These are phyloP conservation scores for Ziziphus jujuba DNA, from an alignment of 306 rosid species.

Conservation along the genomic window DNA sequence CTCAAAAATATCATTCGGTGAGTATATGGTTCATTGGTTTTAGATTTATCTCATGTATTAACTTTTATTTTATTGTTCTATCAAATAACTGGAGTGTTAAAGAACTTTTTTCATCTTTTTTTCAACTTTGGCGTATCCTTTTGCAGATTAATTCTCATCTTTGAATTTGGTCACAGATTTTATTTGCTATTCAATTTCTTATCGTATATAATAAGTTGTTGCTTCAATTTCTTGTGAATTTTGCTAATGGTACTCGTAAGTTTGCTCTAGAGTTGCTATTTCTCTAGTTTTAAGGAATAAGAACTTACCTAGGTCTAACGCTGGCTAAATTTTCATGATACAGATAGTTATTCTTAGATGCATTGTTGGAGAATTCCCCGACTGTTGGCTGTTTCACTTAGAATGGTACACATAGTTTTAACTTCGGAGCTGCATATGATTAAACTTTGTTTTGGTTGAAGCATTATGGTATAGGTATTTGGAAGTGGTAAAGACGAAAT, in stretches of 20 bases:
- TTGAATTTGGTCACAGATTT: too few species aligned
- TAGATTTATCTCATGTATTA: too few species aligned
- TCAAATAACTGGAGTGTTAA: too few species aligned
- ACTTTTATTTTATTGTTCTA: too few species aligned
- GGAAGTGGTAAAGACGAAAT: neutral
- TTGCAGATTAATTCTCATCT: too few species aligned
- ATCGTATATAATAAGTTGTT: too few species aligned
- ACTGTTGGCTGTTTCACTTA: neutral
- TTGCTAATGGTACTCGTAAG: neutral
- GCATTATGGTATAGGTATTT: neutral
- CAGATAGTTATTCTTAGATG: conserved; percentile 23
- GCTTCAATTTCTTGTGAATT: neutral
- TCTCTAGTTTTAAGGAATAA: neutral
- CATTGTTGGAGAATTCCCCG: neutral
- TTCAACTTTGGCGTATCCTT: too few species aligned
- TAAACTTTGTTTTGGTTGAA: conserved; percentile 2
- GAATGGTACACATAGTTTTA: conserved; percentile 7
- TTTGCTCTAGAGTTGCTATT: neutral
- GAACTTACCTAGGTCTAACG: neutral
- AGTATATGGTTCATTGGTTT: too few species aligned
- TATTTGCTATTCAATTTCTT: too few species aligned
- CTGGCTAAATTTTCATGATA: neutral
- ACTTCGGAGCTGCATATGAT: conserved; percentile 4
- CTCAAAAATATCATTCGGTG: too few species aligned
- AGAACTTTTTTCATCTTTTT: too few species aligned